Base-by-base conservation (phyloP, 768 basidiomycete species). In the Naganishia kalamii region DNA sequence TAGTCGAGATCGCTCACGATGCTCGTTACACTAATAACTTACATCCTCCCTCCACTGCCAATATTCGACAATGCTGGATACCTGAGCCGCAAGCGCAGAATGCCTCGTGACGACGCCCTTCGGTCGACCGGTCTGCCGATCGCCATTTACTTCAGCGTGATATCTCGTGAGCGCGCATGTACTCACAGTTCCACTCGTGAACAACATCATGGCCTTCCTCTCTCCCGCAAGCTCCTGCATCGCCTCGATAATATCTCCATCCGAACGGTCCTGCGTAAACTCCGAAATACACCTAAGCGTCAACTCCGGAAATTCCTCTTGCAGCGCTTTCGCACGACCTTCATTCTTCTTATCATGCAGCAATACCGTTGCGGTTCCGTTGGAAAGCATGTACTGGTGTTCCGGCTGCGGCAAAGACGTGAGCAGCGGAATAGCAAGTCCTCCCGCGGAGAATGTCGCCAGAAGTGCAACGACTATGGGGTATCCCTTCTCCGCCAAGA, bases 341-440 rank as follows among this genome's bases (percentile, higher is more conserved):
- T 37, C 47, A 25, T 73, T 68, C 25, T 62, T 62, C 44, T 65
- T 60, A 65, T 73, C 71, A n/a, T 63, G 61, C 23, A 76, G 63
- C 8, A 76, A 62, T 1, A 68, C 40, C n/a, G 47, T 32, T 10
- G 72, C 65, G 15, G 65, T 69, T 4, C 68, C 63, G 54, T 76
- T 74, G 19, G 40, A 43, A 41, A 72, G 67, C 60, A 73, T 72
- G 60, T 76, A 74, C 19, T 46, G 46, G 59, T 73, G 72, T 62
- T 76, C 75, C 15, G 72, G 67, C 15, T 73, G 50, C 17, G 75
- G 75, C 50, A 72, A 63, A 27, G 66, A 64, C 27, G 72, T 71
- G 17, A 76, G 65, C 4, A 74, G 60, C 0, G 75, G 75, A 3
- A 76, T 69, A 33, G 68, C 69, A 32, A 76, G 49, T 7, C 73